Conservation (phyloP, 148 eudicot genomes). For the Chenopodium suecicum region DNA sequence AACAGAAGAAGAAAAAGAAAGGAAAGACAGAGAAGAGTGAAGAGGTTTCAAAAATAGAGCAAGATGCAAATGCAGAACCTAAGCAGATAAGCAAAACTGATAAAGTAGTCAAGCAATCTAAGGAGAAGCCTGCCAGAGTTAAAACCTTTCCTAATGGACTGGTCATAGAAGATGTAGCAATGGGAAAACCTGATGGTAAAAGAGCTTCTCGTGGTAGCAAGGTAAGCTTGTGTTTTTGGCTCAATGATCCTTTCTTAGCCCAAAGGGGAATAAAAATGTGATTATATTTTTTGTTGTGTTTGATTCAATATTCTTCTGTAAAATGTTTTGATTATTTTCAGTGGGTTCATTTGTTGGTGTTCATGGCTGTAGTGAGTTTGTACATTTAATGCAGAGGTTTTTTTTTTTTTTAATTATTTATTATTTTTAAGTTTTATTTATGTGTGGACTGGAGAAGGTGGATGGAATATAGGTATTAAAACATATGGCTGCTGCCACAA, state of each 20-base stretch:
- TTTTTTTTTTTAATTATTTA: too few relatives aligned
- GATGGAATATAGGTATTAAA: not conserved
- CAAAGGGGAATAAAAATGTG: not conserved
- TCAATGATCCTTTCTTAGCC: not conserved
- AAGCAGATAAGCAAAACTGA: constrained; percentile 33
- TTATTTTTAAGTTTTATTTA: not conserved
- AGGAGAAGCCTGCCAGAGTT: constrained; percentile 50
- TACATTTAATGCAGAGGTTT: not conserved
- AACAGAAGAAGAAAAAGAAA: constrained; percentile 56
- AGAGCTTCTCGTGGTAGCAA: constrained; percentile 72
- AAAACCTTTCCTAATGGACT: constrained; percentile 72
- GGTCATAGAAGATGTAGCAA: constrained; percentile 58
- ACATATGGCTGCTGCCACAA: not conserved
- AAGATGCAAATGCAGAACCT: constrained; percentile 28
- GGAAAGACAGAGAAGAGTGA: constrained; percentile 44
- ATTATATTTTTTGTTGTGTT: not conserved
- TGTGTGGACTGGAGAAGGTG: not conserved
- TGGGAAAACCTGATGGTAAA: constrained; percentile 72
- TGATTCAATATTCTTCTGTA: not conserved
- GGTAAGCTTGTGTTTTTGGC: constrained; percentile 34
- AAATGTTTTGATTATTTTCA: not conserved
- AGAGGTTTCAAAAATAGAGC: constrained; percentile 25
- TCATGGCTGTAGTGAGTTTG: not conserved
- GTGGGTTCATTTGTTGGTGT: not conserved
- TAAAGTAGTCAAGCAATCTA: constrained; percentile 35